Percentiles rank a stretch among this genome's conserved stretches.
Evolutionary conservation across 73 alveolate genomes (phyloP).

Genomic region (Uronychia binucleata): DNA sequence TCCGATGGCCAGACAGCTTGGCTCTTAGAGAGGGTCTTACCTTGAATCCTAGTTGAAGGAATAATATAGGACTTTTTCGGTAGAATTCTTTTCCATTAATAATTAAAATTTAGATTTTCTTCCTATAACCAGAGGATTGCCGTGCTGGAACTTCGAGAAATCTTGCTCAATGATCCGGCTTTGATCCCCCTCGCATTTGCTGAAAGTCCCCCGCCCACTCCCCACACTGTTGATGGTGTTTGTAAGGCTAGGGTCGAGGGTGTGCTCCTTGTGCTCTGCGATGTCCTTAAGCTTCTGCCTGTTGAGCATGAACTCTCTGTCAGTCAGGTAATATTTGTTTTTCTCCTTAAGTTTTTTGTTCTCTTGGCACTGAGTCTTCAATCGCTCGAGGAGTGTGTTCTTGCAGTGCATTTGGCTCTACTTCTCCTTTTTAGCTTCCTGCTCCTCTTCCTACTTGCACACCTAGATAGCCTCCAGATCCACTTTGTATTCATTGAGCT

Average conservation of each 20-base stretch:
- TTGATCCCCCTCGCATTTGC: not conserved
- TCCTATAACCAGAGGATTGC: not conserved
- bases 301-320: not conserved
- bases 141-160: not conserved
- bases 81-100: not conserved
- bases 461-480: not conserved
- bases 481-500: not conserved
- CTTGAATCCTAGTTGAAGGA: slow-evolving; percentile 66
- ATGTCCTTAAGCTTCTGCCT: not conserved
- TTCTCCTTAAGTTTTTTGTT: not conserved
- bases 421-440: too few relatives aligned
- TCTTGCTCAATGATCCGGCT: not conserved
- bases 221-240: not conserved
- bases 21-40: not conserved
- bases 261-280: not conserved
- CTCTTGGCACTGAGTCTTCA: not conserved
- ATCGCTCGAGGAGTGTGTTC: not conserved
- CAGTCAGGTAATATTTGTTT: not conserved
- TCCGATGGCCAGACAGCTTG: slow-evolving; percentile 75
- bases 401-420: not conserved
- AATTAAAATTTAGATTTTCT: not conserved
- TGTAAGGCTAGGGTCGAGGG: not conserved
- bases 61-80: slow-evolving; percentile 71
- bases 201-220: not conserved
- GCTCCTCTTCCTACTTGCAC: not conserved